Evolutionary conservation across 2,329 filamentous ascomycete genomes (phyloP).

Genomic region (Aspergillus quadricinctus): DNA sequence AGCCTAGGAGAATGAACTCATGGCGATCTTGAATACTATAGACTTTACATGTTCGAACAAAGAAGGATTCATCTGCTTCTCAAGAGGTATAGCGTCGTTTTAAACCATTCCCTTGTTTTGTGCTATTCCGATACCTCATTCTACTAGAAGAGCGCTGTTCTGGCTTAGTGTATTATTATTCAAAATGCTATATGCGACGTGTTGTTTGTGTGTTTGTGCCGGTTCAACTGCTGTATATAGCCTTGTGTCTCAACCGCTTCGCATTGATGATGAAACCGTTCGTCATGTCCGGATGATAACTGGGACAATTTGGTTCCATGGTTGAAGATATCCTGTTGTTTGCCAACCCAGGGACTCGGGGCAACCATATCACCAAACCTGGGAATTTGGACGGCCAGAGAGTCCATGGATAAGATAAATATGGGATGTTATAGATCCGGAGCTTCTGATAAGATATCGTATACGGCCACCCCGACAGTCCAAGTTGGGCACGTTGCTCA

Average conservation of each 20-base stretch:
- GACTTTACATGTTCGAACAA: conserved; percentile 16
- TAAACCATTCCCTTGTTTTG: background rate
- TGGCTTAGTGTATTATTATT: background rate
- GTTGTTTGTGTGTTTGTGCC: background rate
- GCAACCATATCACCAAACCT: conserved; percentile 5
- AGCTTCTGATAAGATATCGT: background rate
- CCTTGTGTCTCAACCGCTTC: background rate
- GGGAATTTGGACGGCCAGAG: background rate
- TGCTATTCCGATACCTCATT: background rate
- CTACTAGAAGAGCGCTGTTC: background rate
- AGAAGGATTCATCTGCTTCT: background rate
- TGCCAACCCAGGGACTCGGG: conserved; percentile 19
- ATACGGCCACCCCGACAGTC: background rate
- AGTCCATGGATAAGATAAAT: background rate
- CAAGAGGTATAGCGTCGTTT: background rate
- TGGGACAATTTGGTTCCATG: conserved; percentile 19
- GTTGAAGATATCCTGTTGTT: conserved; percentile 15
- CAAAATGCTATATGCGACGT: background rate
- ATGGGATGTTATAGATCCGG: background rate
- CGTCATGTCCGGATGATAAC: conserved; percentile 28
- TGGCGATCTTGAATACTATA: background rate
- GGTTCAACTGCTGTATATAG: background rate
- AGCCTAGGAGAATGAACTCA: background rate
- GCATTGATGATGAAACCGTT: conserved; percentile 24
- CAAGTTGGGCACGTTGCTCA: background rate